Evolutionary conservation across 2,329 filamentous ascomycete genomes (phyloP), one percentile per base, ranked within the genome.

Genomic region (Dactylellina haptotyla): DNA sequence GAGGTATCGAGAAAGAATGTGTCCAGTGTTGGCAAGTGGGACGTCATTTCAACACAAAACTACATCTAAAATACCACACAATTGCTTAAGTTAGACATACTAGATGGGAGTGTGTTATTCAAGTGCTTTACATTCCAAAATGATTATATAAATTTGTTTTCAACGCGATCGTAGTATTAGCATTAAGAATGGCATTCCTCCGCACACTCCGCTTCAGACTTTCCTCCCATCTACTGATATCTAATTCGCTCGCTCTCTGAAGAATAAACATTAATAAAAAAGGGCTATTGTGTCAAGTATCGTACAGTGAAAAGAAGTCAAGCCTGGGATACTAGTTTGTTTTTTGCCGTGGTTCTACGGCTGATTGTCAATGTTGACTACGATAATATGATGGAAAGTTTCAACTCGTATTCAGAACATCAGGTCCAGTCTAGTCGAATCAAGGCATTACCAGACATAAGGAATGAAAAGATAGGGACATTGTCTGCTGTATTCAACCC

Each of bases 391-490:
- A n/a, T n/a, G n/a, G n/a, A n/a, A n/a, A n/a, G n/a, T n/a, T n/a
- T n/a, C n/a, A n/a, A n/a, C n/a, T n/a, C n/a, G n/a, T n/a, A n/a
- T n/a, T 46, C 14, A 46, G n/a, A 8, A 20, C n/a, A 16, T 16
- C 16, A 20, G 4, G 12, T 46, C 23, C 4, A 3, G 9, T 46
- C 46, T 26, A 20, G 8, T 26, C 10, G 20, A 50, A 50, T 14
- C 30, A 10, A 18, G 30, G 20, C 3, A 39, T 53, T 69, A 75
- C 70, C 41, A 69, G 41, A 75, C 14, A 18, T 58, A 75, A 57
- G 92, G 92, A 83, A 96, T 92, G 80, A 96, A 95, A 62, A 95
- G 83, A 80, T 93, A 94, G 41, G 92, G 92, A 61, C 94, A 91
- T 81, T 85, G 85, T 82, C 85, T 87, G 84, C 91, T 89, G 80